Evolutionary conservation across 2,329 filamentous ascomycete genomes (phyloP), one percentile per base, ranked within the genome.

Genomic region (Colletotrichum paranaense): DNA sequence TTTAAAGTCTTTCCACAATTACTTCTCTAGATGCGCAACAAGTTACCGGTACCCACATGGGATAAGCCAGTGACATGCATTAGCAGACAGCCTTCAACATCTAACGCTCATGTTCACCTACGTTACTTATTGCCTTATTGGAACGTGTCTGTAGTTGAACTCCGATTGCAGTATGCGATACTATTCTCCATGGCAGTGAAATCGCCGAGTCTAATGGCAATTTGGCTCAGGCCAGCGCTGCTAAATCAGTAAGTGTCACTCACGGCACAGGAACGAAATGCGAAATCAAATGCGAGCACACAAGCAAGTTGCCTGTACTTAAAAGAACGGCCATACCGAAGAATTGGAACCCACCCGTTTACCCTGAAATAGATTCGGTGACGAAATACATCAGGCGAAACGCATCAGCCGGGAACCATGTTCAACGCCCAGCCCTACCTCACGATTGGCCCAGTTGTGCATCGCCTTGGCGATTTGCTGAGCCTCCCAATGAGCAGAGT

Each of bases 301-400:
- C 49, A 67, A 42, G 63, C 63, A 60, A 59, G 19, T 19, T 62
- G 63, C 56, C 26, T 62, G 56, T n/a, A 49, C 6, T 42, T 57
- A 38, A 8, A 59, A 38, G 70, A 64, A 69, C 66, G 60, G 66
- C 59, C 28, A 60, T 8, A 62, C 70, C 66, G 55, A 73, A 32
- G 32, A 24, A 38, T 3, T 38, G 53, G 46, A 64, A 65, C 60
- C 69, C 69, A 65, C 60, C 59, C 9, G 9, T 60, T 42, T 8
- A 22, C 55, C 55, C 59, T 56, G 24, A 68, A 72, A 60, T 64
- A 70, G 60, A 60, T 24, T 35, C 26, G 26, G 59, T 70, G 66
- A 73, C 70, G 55, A 64, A 53, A 52, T 32, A 38, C 53, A 65
- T 70, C 60, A 49, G 58, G 59, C 19, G 55, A 73, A 65, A 69